phyloP scores from a whole-genome alignment of 176 grass and related monocot species.

The Typha latifolia region DNA sequence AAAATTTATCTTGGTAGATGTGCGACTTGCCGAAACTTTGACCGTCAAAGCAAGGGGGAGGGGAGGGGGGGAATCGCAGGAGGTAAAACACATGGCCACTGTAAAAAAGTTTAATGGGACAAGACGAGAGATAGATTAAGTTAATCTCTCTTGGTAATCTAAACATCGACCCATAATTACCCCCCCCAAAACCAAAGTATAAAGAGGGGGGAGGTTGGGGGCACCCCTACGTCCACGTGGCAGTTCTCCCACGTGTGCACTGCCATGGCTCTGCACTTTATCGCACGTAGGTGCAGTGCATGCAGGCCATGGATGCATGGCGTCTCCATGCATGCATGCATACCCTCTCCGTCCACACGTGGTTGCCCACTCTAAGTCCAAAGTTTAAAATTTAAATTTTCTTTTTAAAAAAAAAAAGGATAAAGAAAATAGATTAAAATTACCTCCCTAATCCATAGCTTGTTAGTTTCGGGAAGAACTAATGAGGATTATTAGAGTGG shows the following conservation, averaged over 20 bases:
- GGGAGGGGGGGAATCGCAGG: no score
- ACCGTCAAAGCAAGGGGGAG: slow-evolving; percentile 39
- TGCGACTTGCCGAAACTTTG: slow-evolving; percentile 57
- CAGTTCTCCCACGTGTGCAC: slow-evolving; percentile 28
- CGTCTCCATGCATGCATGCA: slow-evolving; percentile 35
- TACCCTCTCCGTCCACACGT: slow-evolving; percentile 5
- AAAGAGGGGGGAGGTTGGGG: no score
- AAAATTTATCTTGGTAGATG: slow-evolving; percentile 33
- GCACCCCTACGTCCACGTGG: slow-evolving; percentile 5
- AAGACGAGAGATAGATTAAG: slow-evolving; percentile 12
- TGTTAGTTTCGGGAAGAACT: neutral
- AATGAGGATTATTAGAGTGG: neutral
- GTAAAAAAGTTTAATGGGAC: no score
- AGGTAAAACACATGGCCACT: no score
- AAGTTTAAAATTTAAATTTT: no score
- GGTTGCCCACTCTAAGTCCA: neutral
- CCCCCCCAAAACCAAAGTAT: no score
- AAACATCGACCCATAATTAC: neutral
- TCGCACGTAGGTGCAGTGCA: slow-evolving; percentile 33
- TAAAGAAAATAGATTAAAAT: no score
- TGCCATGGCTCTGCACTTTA: slow-evolving; percentile 27
- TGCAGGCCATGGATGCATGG: no score
- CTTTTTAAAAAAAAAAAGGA: no score
- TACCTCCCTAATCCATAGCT: no score
- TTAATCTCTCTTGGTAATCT: slow-evolving; percentile 2